A percentile compares a stretch with the other conserved stretches of the same genome.
Conservation (phyloP, 1,139 yeast genomes). For the Geotrichum aggregatum region DNA sequence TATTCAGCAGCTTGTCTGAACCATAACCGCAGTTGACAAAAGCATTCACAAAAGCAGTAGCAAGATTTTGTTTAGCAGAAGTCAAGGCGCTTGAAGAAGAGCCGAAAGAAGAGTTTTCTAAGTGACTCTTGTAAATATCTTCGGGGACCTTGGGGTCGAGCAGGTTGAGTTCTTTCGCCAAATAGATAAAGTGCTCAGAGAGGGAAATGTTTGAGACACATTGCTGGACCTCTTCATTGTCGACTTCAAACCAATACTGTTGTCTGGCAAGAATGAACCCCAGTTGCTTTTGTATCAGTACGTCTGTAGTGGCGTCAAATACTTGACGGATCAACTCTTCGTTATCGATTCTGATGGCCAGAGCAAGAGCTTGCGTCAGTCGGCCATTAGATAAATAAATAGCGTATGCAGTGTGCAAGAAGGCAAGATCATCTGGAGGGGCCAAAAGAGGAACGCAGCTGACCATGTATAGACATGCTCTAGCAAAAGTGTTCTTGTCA, state of each 20-base stretch:
- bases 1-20: constrained; percentile 64
- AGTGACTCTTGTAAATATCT: constrained; percentile 86
- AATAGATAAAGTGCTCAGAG: constrained; percentile 73
- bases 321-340: constrained; percentile 72
- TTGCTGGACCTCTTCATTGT: constrained; percentile 75
- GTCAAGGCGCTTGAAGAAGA: constrained; percentile 66
- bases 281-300: constrained; percentile 75
- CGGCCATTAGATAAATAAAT: constrained; percentile 77
- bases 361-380: constrained; percentile 81
- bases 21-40: constrained; percentile 90
- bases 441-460: constrained; percentile 94
- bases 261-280: constrained; percentile 88
- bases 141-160: constrained; percentile 91
- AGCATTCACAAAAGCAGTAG: constrained; percentile 90
- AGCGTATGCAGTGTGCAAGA: constrained; percentile 84
- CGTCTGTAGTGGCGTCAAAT: constrained; percentile 69
- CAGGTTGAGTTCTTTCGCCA: constrained; percentile 81
- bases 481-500: constrained; percentile 75
- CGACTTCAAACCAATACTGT: constrained; percentile 69
- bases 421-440: constrained; percentile 87
- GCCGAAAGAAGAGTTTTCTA: constrained; percentile 64
- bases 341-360: constrained; percentile 87
- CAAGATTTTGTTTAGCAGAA: constrained; percentile 92
- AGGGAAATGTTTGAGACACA: constrained; percentile 76
- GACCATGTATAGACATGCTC: constrained; percentile 92